A percentile compares a stretch with the other conserved stretches of the same genome.
Conservation (phyloP, 768 basidiomycete genomes). For the Tylopilus vinaceipallidus region DNA sequence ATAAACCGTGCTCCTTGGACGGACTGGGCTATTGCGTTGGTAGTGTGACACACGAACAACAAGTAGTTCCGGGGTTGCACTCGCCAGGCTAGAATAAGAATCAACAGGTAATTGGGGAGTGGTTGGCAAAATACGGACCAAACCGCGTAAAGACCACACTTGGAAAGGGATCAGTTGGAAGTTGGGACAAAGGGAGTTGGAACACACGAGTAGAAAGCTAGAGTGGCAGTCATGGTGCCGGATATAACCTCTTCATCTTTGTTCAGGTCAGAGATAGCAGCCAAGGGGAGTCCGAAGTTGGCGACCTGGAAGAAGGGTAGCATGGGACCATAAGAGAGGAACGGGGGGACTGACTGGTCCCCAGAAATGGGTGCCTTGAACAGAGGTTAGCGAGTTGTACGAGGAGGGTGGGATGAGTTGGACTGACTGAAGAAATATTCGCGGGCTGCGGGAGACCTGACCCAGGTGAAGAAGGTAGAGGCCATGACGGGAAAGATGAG, state of each 20-base stretch:
- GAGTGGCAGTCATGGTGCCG: slow-evolving; percentile 92
- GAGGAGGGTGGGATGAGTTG: not conserved
- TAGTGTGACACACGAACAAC: slow-evolving; percentile 90
- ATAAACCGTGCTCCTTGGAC: slow-evolving; percentile 82
- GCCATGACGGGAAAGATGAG: slow-evolving; percentile 50
- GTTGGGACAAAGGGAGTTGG: slow-evolving; percentile 7
- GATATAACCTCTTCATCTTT: slow-evolving; percentile 98
- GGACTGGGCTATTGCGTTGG: slow-evolving; percentile 85
- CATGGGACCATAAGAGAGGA: slow-evolving; percentile 1
- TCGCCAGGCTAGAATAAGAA: slow-evolving; percentile 67
- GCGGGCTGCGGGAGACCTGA: slow-evolving; percentile 86
- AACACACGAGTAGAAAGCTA: slow-evolving; percentile 90
- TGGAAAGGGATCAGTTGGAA: slow-evolving; percentile 6
- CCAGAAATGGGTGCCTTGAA: slow-evolving; percentile 93
- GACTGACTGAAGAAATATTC: slow-evolving; percentile 93
- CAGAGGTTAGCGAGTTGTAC: slow-evolving; percentile 18
- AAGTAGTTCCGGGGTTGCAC: slow-evolving; percentile 97
- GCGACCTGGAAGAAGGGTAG: slow-evolving; percentile 61
- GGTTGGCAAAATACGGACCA: slow-evolving; percentile 42
- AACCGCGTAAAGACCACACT: slow-evolving; percentile 93
- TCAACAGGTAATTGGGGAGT: not conserved
- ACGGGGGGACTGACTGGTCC: slow-evolving; percentile 70
- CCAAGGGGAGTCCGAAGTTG: slow-evolving; percentile 97
- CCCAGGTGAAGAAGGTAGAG: slow-evolving; percentile 84
- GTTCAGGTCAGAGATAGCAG: slow-evolving; percentile 84